phyloP scores from a whole-genome alignment of 805 yeast species.

The Candida maltosa region DNA sequence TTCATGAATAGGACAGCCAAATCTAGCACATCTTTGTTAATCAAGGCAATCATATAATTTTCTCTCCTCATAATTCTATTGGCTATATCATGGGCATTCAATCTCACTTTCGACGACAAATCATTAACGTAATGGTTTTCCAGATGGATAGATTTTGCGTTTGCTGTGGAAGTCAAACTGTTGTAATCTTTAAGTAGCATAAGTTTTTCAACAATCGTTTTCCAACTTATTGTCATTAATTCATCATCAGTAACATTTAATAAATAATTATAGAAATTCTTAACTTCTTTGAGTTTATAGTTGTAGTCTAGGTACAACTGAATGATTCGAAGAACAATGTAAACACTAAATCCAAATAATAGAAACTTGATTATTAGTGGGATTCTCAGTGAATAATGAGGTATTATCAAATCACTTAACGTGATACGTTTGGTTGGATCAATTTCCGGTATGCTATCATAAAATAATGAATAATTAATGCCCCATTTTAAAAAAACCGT shows the following conservation, averaged over 20 bases:
- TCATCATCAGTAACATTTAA: conserved; percentile 73
- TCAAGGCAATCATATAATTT: conserved; percentile 86
- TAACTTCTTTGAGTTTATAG: conserved; percentile 67
- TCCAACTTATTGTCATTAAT: conserved; percentile 92
- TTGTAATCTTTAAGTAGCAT: conserved; percentile 77
- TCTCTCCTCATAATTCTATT: conserved; percentile 95
- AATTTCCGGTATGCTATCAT: conserved; percentile 19
- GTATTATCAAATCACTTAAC: conserved; percentile 30
- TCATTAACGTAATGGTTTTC: conserved; percentile 38
- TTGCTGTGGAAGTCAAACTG: conserved; percentile 52
- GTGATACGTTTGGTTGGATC: conserved; percentile 19
- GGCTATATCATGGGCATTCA: conserved; percentile 92
- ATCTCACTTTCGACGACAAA: conserved; percentile 64
- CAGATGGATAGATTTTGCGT: no score
- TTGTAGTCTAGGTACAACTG: conserved; percentile 58
- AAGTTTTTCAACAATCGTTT: conserved; percentile 71
- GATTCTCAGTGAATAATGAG: conserved; percentile 42
- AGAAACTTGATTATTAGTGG: conserved; percentile 51
- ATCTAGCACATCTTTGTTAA: conserved; percentile 73
- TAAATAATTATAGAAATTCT: conserved; percentile 70
- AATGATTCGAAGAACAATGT: conserved; percentile 48
- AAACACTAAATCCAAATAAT: conserved; percentile 57
- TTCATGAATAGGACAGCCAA: conserved; percentile 41
- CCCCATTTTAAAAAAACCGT: conserved; percentile 81
- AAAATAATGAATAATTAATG: conserved; percentile 52